Evolutionary conservation across 2,329 filamentous ascomycete genomes (phyloP).

Genomic region (Calonectria hongkongensis): DNA sequence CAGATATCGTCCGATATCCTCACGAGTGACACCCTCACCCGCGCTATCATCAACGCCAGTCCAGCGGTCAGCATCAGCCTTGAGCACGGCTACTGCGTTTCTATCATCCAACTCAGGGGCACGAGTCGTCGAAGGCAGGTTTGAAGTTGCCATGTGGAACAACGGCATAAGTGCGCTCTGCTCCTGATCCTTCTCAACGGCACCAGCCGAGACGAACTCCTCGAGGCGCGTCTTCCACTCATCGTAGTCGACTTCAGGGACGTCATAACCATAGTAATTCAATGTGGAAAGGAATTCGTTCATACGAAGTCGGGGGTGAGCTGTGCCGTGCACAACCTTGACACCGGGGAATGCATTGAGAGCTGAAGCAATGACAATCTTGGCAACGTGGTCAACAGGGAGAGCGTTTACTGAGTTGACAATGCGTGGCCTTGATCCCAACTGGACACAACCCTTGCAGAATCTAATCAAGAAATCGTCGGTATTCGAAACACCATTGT

Average conservation of each 20-base stretch:
- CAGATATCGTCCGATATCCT: slow-evolving; percentile 43
- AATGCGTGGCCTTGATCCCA: slow-evolving; percentile 83
- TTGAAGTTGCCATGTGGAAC: slow-evolving; percentile 82
- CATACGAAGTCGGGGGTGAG: slow-evolving; percentile 85
- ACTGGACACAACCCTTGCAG: slow-evolving; percentile 90
- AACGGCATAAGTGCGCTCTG: slow-evolving; percentile 73
- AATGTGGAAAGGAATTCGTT: slow-evolving; percentile 84
- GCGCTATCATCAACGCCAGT: slow-evolving; percentile 73
- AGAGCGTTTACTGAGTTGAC: slow-evolving; percentile 91
- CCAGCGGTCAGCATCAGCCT: slow-evolving; percentile 76
- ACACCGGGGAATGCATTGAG: slow-evolving; percentile 75
- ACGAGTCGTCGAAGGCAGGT: slow-evolving; percentile 80
- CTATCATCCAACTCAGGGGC: slow-evolving; percentile 80
- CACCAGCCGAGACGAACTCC: slow-evolving; percentile 40
- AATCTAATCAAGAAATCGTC: slow-evolving; percentile 94
- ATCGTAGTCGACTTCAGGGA: slow-evolving; percentile 83
- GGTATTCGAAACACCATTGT: slow-evolving; percentile 82
- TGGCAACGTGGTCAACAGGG: slow-evolving; percentile 88
- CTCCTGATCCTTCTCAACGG: slow-evolving; percentile 48
- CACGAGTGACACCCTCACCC: slow-evolving; percentile 55
- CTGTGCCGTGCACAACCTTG: slow-evolving; percentile 85
- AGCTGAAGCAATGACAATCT: slow-evolving; percentile 81
- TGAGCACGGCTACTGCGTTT: slow-evolving; percentile 79
- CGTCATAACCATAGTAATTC: slow-evolving; percentile 82
- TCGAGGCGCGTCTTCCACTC: slow-evolving; percentile 57